Evolutionary conservation across 2,329 filamentous ascomycete species (phyloP).

Genomic region (Onygena corvina): DNA sequence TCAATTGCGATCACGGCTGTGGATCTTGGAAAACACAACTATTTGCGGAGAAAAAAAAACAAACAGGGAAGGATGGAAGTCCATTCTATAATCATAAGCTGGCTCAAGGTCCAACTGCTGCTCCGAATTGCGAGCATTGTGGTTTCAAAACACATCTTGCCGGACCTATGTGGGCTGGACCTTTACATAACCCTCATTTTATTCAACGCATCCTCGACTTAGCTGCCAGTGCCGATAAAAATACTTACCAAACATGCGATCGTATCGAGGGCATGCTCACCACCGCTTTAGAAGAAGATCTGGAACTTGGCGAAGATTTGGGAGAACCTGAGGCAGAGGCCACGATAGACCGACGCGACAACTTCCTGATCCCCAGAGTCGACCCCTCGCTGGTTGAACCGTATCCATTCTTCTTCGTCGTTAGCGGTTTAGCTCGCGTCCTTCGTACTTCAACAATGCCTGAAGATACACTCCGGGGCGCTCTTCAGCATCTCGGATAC

Average conservation of each 20-base stretch:
- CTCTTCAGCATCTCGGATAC: constrained; percentile 69
- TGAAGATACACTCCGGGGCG: constrained; percentile 68
- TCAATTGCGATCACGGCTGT: constrained; percentile 82
- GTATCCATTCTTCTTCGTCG: constrained; percentile 77
- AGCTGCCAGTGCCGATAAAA: constrained; percentile 53
- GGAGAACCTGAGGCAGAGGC: constrained; percentile 12
- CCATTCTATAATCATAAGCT: constrained; percentile 68
- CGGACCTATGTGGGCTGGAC: constrained; percentile 91
- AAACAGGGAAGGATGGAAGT: constrained; percentile 57
- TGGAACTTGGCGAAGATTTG: constrained; percentile 18
- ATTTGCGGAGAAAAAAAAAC: constrained; percentile 56
- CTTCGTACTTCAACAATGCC: constrained; percentile 69
- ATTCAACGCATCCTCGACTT: constrained; percentile 65
- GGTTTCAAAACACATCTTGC: constrained; percentile 73
- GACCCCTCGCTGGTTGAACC: constrained; percentile 56
- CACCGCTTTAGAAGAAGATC: constrained; percentile 68
- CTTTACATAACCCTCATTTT: constrained; percentile 73
- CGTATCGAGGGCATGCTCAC: constrained; percentile 86
- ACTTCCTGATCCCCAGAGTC: constrained; percentile 34
- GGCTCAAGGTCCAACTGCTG: constrained; percentile 55
- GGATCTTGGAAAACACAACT: constrained; percentile 82
- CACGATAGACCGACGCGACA: not conserved
- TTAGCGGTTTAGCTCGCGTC: constrained; percentile 60
- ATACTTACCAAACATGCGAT: constrained; percentile 64
- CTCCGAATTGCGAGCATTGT: constrained; percentile 66